Base-by-base conservation (phyloP, 2,329 filamentous ascomycete genomes). In the Cytospora piceicola region DNA sequence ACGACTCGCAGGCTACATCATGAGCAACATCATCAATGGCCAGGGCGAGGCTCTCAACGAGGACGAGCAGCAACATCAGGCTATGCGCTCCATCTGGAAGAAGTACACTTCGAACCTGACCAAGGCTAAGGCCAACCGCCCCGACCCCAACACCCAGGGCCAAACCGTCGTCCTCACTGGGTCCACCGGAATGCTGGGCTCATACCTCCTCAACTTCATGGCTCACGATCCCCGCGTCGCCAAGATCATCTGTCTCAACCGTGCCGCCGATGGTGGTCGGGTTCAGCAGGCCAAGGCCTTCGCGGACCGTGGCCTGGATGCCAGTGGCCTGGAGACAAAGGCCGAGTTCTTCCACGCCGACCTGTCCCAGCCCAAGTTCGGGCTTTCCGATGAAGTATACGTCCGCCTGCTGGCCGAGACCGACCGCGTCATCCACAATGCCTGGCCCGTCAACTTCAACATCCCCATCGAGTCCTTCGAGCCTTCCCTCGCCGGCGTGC, bases 401-500 rank as follows among this genome's bases (percentile, higher is more conserved):
- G 34, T 73, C 49, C 73, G 76, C 5, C 71, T 82, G 0, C 72
- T 79, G 7, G 63, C 72, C 11, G 74, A 77, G 1, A 73, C 74
- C 0, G 80, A 83, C 58, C 76, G 77, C 8, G 71, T 83, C 8
- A 79, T 82, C 60, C 83, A 85, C 71, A 84, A 82, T 63, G 82
- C 82, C 27, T 69, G 68, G 68, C 66, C 68, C 0, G 83, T 85
- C 72, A 83, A 82, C 70, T 82, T 79, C 68, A 83, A 80, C 68
- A 77, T 83, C 14, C 73, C 78, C 0, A 63, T 84, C 3, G 72
- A 77, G n/a, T 81, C 77, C 0, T 85, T 85, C 66, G 79, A 81
- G 67, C 74, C 78, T 0, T 79, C 83, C 59, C 77, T 85, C 51
- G 75, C 78, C 3, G 77, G 80, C 4, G 78, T 85, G 61, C 77